Base-by-base conservation (phyloP, 257 asterid species). In the Nicotiana tabacum region DNA sequence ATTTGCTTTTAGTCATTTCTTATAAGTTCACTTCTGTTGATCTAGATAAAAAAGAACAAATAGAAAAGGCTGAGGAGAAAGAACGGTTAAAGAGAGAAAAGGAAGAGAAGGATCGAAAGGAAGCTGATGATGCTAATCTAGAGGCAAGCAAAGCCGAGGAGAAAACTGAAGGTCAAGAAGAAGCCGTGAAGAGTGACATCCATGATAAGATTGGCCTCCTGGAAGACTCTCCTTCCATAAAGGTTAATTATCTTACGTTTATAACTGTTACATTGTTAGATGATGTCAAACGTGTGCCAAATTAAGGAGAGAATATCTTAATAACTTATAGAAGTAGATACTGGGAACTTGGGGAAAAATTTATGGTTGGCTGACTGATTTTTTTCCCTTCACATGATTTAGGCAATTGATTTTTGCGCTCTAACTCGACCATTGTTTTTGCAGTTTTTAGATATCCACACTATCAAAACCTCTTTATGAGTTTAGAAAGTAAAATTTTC, bases 21-120 rank as follows among this genome's bases (percentile, higher is more conserved):
- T 12, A 24, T 72, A 24, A 12, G 78, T 24, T 72, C 37, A 27
- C 43, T 74, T 84, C 48, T 70, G 76, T 65, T 85, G 82, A 48
- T 88, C 37, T 88, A 95, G 99, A 89, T 61, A 92, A 86, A 86
- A 95, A 94, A 92, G 98, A 94, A 87, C 93, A 86, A 88, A 94
- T 95, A 80, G 99, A 95, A 66, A 91, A 87, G 88, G 97, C 94
- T 43, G 99, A 95, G 91, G 99, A 94, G 85, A 91, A 92, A 82
- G 97, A 96, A 66, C 89, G 97, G 81, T 85, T 90, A 78, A 90
- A 88, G 89, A 95, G 88, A 85, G 99, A 92, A 86, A 94, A 94
- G 78, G 99, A 94, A 88, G 95, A 91, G 86, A 90, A 88, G 84
- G 93, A 87, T 80, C 88, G 90, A 79, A 87, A 87, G 85, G 92